Evolutionary conservation across 148 eudicot genomes (phyloP).

Genomic region (Chenopodium quinoa): DNA sequence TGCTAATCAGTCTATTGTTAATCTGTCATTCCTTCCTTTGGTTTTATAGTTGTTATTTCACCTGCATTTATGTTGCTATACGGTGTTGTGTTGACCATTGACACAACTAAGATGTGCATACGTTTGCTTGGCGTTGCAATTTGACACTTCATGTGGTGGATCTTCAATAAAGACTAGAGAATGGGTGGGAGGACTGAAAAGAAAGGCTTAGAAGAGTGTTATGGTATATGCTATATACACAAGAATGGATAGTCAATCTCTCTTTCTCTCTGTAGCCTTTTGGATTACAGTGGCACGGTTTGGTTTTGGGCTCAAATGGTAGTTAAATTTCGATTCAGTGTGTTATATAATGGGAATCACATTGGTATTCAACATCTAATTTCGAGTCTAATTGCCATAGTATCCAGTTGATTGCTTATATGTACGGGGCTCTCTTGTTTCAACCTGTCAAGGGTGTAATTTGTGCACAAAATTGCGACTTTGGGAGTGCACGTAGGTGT

Average conservation of each 20-base stretch:
- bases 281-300: no score
- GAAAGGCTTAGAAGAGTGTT: background rate
- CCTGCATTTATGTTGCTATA: no score
- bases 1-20: no score
- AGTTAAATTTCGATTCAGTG: no score
- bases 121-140: background rate
- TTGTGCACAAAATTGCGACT: no score
- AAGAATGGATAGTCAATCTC: background rate
- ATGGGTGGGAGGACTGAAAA: background rate
- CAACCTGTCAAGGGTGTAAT: no score
- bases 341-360: no score
- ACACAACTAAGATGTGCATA: background rate
- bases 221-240: background rate
- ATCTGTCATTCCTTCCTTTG: background rate
- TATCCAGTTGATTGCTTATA: no score
- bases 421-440: no score
- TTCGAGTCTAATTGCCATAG: no score
- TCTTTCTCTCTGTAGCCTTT: background rate
- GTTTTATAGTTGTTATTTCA: background rate
- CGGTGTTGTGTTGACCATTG: background rate
- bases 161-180: background rate
- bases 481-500: no score
- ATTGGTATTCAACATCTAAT: no score
- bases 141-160: background rate
- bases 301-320: background rate